Base-by-base conservation (phyloP, 2,329 filamentous ascomycete species). In the Fusarium miscanthi region DNA sequence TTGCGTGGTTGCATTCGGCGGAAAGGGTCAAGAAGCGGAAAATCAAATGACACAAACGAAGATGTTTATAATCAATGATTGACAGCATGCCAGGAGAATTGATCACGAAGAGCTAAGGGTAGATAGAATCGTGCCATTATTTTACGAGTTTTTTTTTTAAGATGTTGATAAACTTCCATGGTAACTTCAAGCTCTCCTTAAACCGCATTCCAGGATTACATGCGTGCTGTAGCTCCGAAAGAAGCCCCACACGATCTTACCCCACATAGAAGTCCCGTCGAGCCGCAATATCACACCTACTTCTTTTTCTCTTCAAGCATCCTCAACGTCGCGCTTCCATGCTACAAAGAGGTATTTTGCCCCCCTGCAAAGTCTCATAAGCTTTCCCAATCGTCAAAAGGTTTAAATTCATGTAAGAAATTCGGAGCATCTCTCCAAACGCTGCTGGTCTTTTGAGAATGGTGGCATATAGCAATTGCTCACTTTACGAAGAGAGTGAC, bases 401-500 rank as follows among this genome's bases (percentile, higher is more conserved):
- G 19, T 21, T 16, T 12, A 6, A 13, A 56, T 23, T 12, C 27
- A 53, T 53, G 43, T 57, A 38, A 66, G 57, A 61, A 66, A 72
- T 43, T 51, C 40, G 41, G 59, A 63, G 62, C 31, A 59, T 48
- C 27, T 73, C 45, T 60, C 58, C 52, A 53, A 52, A 31, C 59
- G 38, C 45, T 60, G 48, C 53, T 21, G 41, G 61, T 61, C 40
- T 52, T 63, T 27, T 33, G 42, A 53, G 23, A 11, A 42, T 14
- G 16, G 59, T 52, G 30, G 41, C 37, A 51, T 41, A 81, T 81
- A 81, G 78, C 73, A 74, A 80, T 82, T 79, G 79, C 82, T 84
- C 80, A 82, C 83, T 84, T 80, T 80, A 82, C 19, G 17, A 63
- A 79, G 79, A 70, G 77, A 81, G 80, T 79, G 79, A 83, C 78